These are phyloP conservation scores for Termitomyces heimii DNA, from an alignment of 768 basidiomycete species.

Conservation along the genomic window DNA sequence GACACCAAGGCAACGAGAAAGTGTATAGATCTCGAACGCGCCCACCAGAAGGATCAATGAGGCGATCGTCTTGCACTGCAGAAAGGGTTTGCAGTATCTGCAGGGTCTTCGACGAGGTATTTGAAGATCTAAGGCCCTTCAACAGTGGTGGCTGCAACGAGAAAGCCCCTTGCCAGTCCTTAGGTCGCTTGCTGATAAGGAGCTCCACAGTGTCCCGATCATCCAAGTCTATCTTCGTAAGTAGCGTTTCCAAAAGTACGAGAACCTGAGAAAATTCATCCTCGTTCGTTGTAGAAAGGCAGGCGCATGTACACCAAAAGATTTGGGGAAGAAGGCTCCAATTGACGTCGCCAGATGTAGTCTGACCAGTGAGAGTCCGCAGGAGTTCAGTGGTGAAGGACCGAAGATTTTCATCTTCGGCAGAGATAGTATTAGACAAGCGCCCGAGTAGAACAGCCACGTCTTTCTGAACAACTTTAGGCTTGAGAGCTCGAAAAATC, in stretches of 20 bases:
- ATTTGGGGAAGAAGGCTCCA: conserved; percentile 67
- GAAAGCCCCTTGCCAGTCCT: conserved; percentile 60
- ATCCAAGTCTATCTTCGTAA: conserved; percentile 66
- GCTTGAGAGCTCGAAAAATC: conserved; percentile 77
- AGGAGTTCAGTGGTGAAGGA: conserved; percentile 81
- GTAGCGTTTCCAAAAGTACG: conserved; percentile 55
- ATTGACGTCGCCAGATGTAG: conserved; percentile 50
- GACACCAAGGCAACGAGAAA: conserved; percentile 80
- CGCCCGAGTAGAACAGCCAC: conserved; percentile 78
- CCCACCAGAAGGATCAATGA: conserved; percentile 67
- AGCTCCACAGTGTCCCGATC: conserved; percentile 62
- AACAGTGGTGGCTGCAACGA: conserved; percentile 69
- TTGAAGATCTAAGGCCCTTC: conserved; percentile 74
- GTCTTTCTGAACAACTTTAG: conserved; percentile 62
- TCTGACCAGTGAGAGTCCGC: conserved; percentile 62
- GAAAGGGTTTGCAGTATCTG: conserved; percentile 59
- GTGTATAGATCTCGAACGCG: conserved; percentile 83
- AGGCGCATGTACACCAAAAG: conserved; percentile 83
- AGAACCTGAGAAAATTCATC: conserved; percentile 69
- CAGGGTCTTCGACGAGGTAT: conserved; percentile 62
- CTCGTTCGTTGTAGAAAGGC: conserved; percentile 78
- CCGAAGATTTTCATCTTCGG: conserved; percentile 70
- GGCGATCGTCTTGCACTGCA: conserved; percentile 49
- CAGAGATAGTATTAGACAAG: conserved; percentile 78
- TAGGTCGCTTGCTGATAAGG: conserved; percentile 62